Base-by-base conservation (phyloP, 306 rosid genomes). In the Pyrus bretschneideri region DNA sequence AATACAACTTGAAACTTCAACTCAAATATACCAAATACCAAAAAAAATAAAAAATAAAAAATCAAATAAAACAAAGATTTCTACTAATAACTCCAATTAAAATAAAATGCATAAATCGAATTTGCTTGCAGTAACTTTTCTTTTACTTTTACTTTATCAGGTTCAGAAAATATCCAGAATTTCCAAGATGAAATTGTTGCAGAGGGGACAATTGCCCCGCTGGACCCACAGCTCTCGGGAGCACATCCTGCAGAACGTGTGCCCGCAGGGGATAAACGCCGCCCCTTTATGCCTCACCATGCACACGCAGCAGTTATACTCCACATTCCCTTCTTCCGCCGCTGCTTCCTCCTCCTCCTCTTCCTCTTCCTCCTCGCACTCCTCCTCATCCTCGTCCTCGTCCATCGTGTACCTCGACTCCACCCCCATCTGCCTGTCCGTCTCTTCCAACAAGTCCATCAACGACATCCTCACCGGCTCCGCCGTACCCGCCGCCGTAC, bases 381-480 rank as follows among this genome's bases (percentile, higher is more conserved):
- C 81, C 1, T 80, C 86, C 3, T 71, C 86, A 0, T 81, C 83
- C 0, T 80, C 88, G 1, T 71, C 86, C 3, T 78, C 89, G 4
- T 81, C 91, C 78, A 84, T 33, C 6, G 25, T 74, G 77, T 88
- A 90, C 76, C 81, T 76, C 15, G 86, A 80, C 25, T 87, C 89
- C 70, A 78, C 67, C 69, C 94, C 97, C 96, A 89, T 85, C 65
- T 85, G 84, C 76, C 90, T 73, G 45, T 90, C 97, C 9, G 90
- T 91, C 65, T 89, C 97, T 61, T 89, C 96, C 78, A 94, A 69
- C 46, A 95, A 82, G 60, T 95, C 98, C 97, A 90, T 90, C 89
- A 94, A 80, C 63, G 95, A 91, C 93, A 94, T 89, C 73, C 75
- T 92, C 80, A 66, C 80, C 65, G 72, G 83, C 83, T 80, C 77